Evolutionary conservation across 2,329 filamentous ascomycete genomes (phyloP).

Genomic region (Arthrobotrys sphaeroides): DNA sequence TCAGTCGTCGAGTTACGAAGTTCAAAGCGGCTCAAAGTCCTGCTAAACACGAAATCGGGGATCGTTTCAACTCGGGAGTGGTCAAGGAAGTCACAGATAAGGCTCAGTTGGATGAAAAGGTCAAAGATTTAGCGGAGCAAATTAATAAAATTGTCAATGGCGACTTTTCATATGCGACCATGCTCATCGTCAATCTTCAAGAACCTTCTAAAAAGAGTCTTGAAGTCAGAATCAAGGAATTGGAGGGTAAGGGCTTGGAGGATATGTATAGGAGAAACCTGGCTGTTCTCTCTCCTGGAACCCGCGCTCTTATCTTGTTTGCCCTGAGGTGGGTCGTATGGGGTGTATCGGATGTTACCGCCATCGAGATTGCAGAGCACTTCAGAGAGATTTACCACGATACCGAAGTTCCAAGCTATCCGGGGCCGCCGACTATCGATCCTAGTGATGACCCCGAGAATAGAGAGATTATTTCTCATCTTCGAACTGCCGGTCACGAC

Average conservation of each 20-base stretch:
- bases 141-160: conserved; percentile 24
- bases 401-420: background rate
- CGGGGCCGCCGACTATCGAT: background rate
- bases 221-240: conserved; percentile 12
- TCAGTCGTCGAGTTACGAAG: conserved; percentile 1
- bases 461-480: conserved; percentile 30
- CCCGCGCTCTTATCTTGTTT: conserved; percentile 19
- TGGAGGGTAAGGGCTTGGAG: background rate
- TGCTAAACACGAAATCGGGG: background rate
- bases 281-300: conserved; percentile 13
- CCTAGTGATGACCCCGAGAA: conserved; percentile 29
- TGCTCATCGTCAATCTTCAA: conserved; percentile 29
- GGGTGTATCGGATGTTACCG: conserved; percentile 15
- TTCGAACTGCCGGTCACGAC: conserved; percentile 12
- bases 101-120: background rate
- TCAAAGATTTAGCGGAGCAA: background rate
- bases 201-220: conserved; percentile 23
- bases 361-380: conserved; percentile 34
- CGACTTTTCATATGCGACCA: conserved; percentile 26
- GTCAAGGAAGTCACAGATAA: background rate
- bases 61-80: background rate
- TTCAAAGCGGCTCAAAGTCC: background rate
- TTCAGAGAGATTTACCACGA: conserved; percentile 16
- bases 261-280: conserved; percentile 26
- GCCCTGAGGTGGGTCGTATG: conserved; percentile 26